These are phyloP conservation scores for Xerocomus amazonicus DNA, from an alignment of 1,284 basidiomycete species.

Conservation along the genomic window DNA sequence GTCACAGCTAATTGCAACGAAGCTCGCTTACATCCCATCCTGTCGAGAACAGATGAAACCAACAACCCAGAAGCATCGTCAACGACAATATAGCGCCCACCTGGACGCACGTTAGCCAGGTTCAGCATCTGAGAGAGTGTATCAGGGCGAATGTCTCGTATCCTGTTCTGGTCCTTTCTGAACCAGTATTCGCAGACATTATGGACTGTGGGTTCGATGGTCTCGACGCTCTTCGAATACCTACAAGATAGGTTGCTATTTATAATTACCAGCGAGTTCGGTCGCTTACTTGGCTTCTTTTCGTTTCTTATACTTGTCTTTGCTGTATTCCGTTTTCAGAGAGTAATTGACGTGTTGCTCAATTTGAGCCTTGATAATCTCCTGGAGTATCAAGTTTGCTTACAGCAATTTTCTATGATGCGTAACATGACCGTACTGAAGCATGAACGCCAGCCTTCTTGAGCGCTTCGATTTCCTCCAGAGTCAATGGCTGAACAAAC, in stretches of 20 bases:
- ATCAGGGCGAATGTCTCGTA: conserved; percentile 86
- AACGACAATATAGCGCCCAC: conserved; percentile 83
- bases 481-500: conserved; percentile 73
- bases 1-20: neutral
- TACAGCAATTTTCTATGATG: conserved; percentile 1
- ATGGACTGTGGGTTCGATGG: conserved; percentile 83
- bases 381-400: conserved; percentile 44
- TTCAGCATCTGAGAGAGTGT: conserved; percentile 86
- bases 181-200: conserved; percentile 92
- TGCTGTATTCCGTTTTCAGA: conserved; percentile 93
- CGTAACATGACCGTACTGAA: conserved; percentile 46
- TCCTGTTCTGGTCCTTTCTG: conserved; percentile 72
- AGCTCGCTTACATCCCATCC: conserved; percentile 69
- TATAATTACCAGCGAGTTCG: neutral
- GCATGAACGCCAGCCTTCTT: conserved; percentile 75
- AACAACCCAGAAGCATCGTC: conserved; percentile 93
- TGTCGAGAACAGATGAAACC: conserved; percentile 80
- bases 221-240: conserved; percentile 86
- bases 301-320: conserved; percentile 93
- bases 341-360: conserved; percentile 87
- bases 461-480: conserved; percentile 77
- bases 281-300: conserved; percentile 86
- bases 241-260: conserved; percentile 38
- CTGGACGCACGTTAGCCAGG: conserved; percentile 80
- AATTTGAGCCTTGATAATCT: conserved; percentile 91